Percentiles rank a stretch among this genome's conserved stretches.
phyloP scores from a whole-genome alignment of 306 rosid genomes.

The Argentina anserina region DNA sequence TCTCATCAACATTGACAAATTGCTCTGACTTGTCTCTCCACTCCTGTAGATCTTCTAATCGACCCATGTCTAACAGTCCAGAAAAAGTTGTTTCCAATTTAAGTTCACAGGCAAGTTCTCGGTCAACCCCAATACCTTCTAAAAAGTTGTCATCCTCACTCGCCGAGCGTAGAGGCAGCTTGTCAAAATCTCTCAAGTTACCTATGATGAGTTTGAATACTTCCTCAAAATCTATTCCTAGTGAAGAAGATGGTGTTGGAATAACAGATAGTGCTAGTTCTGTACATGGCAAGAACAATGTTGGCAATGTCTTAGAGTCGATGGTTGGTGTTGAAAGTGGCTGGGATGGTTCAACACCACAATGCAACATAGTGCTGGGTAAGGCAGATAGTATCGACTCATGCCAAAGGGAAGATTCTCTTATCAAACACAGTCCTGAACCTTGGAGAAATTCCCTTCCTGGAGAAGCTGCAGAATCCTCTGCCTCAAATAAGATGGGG shows the following conservation, averaged over 20 bases:
- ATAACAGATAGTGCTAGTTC: constrained; percentile 29
- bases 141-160: constrained; percentile 73
- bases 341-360: constrained; percentile 34
- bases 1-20: constrained; percentile 47
- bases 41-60: constrained; percentile 45
- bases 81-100: constrained; percentile 36
- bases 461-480: constrained; percentile 28
- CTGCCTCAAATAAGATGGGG: constrained; percentile 34
- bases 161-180: constrained; percentile 84
- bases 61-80: constrained; percentile 36
- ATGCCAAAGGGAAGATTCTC: constrained; percentile 27
- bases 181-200: constrained; percentile 71
- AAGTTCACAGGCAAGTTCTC: constrained; percentile 42
- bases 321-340: constrained; percentile 33
- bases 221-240: constrained; percentile 32
- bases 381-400: constrained; percentile 22
- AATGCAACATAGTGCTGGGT: constrained; percentile 23
- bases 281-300: constrained; percentile 28
- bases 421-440: constrained; percentile 31
- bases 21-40: constrained; percentile 50
- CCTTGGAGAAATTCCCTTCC: constrained; percentile 25
- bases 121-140: constrained; percentile 38
- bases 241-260: constrained; percentile 32
- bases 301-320: constrained; percentile 28
- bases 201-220: constrained; percentile 49